Evolutionary conservation across 345 rosid species (phyloP).

Genomic region (Moringa oleifera): DNA sequence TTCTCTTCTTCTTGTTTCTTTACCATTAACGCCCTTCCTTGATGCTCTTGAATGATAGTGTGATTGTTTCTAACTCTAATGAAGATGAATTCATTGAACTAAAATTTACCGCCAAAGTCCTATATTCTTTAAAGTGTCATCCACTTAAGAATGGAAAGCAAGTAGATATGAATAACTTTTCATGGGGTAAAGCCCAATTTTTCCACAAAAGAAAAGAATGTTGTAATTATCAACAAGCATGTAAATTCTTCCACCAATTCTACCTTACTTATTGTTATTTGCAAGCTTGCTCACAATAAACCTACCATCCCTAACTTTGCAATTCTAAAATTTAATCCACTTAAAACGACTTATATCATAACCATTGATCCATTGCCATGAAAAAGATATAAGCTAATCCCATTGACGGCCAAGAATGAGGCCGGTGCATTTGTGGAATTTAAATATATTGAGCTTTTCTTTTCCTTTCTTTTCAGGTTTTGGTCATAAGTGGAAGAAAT

Average conservation of each 20-base stretch:
- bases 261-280: too few relatives aligned
- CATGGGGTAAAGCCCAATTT: constrained; percentile 35
- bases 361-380: background rate
- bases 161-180: constrained; percentile 45
- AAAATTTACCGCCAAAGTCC: constrained; percentile 17
- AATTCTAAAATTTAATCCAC: background rate
- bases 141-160: constrained; percentile 25
- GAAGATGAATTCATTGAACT: constrained; percentile 29
- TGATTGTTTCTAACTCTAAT: constrained; percentile 46
- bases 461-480: constrained; percentile 38
- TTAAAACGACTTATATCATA: background rate
- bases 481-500: constrained; percentile 97
- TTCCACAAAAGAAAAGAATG: constrained; percentile 48
- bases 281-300: background rate
- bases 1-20: too few relatives aligned
- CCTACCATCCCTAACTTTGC: background rate
- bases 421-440: too few relatives aligned
- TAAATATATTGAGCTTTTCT: too few relatives aligned
- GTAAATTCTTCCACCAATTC: background rate
- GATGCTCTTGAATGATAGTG: too few relatives aligned
- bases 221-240: background rate
- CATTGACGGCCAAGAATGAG: background rate
- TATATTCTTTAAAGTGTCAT: constrained; percentile 12
- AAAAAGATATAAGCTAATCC: background rate
- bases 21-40: too few relatives aligned